These are phyloP conservation scores for Candida buenavistaensis DNA, from an alignment of 1,139 yeast genomes.

Conservation along the genomic window DNA sequence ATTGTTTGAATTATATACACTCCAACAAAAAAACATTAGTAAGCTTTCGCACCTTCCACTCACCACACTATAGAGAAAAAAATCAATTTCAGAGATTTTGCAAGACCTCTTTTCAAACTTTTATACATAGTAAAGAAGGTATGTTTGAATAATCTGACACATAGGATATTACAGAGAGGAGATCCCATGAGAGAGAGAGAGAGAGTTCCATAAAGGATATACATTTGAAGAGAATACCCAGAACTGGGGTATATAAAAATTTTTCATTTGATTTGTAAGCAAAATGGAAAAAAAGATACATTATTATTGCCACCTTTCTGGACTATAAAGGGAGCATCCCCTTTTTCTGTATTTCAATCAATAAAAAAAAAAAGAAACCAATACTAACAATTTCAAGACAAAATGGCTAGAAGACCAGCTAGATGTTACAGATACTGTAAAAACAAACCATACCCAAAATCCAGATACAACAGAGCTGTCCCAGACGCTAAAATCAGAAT, in stretches of 20 bases:
- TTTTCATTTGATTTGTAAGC: slow-evolving; percentile 7
- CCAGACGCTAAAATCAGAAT: slow-evolving; percentile 99
- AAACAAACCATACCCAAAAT: slow-evolving; percentile 99
- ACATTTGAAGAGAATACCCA: too few relatives aligned
- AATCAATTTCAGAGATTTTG: slow-evolving; percentile 7
- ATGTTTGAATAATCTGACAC: slow-evolving; percentile 16
- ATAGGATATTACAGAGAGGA: too few relatives aligned
- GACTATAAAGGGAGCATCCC: too few relatives aligned
- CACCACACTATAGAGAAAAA: slow-evolving; percentile 5
- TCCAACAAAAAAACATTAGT: neutral
- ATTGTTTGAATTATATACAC: slow-evolving; percentile 2
- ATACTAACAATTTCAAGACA: slow-evolving; percentile 47
- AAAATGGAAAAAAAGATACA: neutral
- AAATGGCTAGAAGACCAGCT: slow-evolving; percentile 99
- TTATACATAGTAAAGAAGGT: slow-evolving; percentile 21
- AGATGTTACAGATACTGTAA: slow-evolving; percentile 99
- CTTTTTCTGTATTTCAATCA: too few relatives aligned
- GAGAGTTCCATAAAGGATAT: too few relatives aligned
- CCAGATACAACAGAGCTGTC: slow-evolving; percentile 99
- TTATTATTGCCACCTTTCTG: too few relatives aligned
- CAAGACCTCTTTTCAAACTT: slow-evolving; percentile 7
- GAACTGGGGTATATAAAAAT: neutral
- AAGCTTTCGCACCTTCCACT: slow-evolving; percentile 6
- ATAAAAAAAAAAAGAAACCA: too few relatives aligned
- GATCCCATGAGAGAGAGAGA: too few relatives aligned